Conservation (phyloP, 495 filamentous ascomycete genomes). For the Parachaetomium inaequale region DNA sequence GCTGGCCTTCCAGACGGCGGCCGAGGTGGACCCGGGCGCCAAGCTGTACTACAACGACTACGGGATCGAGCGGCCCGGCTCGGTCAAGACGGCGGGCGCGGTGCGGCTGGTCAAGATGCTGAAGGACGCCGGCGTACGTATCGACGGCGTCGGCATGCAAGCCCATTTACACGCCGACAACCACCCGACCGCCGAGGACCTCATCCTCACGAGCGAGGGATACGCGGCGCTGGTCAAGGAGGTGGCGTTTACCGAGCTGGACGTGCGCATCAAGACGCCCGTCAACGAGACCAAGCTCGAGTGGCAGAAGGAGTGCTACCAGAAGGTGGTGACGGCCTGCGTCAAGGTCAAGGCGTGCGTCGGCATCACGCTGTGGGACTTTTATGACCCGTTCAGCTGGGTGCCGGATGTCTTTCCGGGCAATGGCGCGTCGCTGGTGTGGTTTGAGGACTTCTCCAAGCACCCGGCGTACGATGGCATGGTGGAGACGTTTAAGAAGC, state of each 20-base stretch:
- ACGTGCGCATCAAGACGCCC: conserved; percentile 53
- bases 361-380: conserved; percentile 67
- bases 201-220: conserved; percentile 43
- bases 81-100: conserved; percentile 28
- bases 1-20: conserved; percentile 51
- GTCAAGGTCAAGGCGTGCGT: conserved; percentile 55
- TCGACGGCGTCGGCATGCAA: conserved; percentile 64
- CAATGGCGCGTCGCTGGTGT: conserved; percentile 50
- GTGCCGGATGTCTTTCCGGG: conserved; percentile 55
- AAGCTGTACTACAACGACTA: conserved; percentile 69
- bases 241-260: conserved; percentile 58
- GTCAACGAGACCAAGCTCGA: conserved; percentile 44
- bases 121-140: conserved; percentile 48
- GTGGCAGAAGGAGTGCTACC: conserved; percentile 59
- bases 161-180: conserved; percentile 56
- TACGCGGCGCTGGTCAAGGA: conserved; percentile 53
- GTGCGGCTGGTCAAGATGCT: conserved; percentile 54
- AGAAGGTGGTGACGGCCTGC: conserved; percentile 53
- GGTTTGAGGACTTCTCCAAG: conserved; percentile 50
- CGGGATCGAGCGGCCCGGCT: conserved; percentile 53
- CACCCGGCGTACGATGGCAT: conserved; percentile 52
- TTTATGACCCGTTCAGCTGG: conserved; percentile 54
- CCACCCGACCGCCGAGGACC: conserved; percentile 43
- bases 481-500: conserved; percentile 16
- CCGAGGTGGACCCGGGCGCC: conserved; percentile 50